Evolutionary conservation across 2,329 filamentous ascomycete genomes (phyloP).

Genomic region (Fonsecaea pedrosoi): DNA sequence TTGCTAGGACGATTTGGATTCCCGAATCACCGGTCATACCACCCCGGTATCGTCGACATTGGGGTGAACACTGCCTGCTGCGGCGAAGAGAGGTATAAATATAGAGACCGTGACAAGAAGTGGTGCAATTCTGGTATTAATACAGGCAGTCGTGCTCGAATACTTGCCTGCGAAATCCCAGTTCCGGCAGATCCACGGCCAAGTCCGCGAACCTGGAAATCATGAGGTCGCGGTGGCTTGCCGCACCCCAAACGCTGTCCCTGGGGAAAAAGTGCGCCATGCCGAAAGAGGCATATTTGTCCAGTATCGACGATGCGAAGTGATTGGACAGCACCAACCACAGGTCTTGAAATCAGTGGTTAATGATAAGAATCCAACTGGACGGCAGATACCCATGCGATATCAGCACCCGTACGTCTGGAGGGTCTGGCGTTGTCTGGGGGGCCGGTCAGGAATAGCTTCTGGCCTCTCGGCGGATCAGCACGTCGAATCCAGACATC

Average conservation of each 20-base stretch:
- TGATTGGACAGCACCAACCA: constrained; percentile 27
- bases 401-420: constrained; percentile 14
- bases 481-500: constrained; percentile 24
- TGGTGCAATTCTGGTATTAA: background rate
- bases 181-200: background rate
- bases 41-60: constrained; percentile 72
- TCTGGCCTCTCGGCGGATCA: constrained; percentile 13
- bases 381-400: constrained; percentile 14
- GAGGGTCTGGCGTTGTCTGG: background rate
- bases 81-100: constrained; percentile 56
- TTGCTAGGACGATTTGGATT: constrained; percentile 82
- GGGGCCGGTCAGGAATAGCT: constrained; percentile 1
- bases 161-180: constrained; percentile 10
- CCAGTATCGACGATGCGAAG: constrained; percentile 14
- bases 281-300: constrained; percentile 29
- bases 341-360: constrained; percentile 20
- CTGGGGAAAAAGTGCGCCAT: constrained; percentile 25
- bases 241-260: constrained; percentile 9
- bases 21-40: constrained; percentile 75
- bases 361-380: constrained; percentile 32
- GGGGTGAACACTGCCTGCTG: constrained; percentile 88
- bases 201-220: background rate
- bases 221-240: constrained; percentile 25
- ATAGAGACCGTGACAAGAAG: constrained; percentile 8
- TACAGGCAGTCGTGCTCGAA: background rate